Evolutionary conservation across 2,329 filamentous ascomycete genomes (phyloP).

Genomic region (Fusarium nodosum): DNA sequence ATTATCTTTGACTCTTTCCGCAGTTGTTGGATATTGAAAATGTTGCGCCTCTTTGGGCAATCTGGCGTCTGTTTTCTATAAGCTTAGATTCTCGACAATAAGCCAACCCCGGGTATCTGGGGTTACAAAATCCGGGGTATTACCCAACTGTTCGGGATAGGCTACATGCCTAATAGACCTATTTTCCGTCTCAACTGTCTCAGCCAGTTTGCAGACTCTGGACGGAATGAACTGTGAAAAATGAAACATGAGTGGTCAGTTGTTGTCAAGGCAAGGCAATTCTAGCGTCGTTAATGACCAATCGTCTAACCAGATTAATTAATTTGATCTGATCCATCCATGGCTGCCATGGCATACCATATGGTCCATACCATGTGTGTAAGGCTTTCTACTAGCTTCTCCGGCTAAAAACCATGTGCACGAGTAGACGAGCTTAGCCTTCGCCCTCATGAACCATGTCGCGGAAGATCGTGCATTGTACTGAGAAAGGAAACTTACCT

Average conservation of each 20-base stretch:
- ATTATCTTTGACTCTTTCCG: conserved; percentile 4
- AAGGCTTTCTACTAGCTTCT: conserved; percentile 3
- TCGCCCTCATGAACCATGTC: conserved; percentile 2
- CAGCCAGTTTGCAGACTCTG: conserved; percentile 2
- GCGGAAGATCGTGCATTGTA: not conserved
- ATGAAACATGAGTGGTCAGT: conserved; percentile 16
- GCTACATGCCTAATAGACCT: not conserved
- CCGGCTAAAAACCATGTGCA: conserved; percentile 25
- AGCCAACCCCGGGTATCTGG: conserved; percentile 7
- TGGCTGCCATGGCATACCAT: conserved; percentile 1
- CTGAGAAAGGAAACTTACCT: not conserved
- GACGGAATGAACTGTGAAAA: not conserved
- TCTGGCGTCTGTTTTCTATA: conserved; percentile 9
- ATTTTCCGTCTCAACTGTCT: conserved; percentile 6
- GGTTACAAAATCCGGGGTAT: conserved; percentile 28
- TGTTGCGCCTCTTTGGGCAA: conserved; percentile 17
- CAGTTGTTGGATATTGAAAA: not conserved
- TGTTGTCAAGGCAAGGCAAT: not conserved
- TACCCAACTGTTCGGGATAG: conserved; percentile 8
- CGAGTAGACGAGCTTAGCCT: not conserved
- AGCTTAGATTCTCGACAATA: conserved; percentile 1
- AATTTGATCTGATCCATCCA: conserved; percentile 9
- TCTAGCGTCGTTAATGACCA: not conserved
- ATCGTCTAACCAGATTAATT: not conserved
- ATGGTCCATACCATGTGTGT: not conserved